These are phyloP conservation scores for Geoglossum glabrum DNA, from an alignment of 495 filamentous ascomycete genomes.

Conservation along the genomic window DNA sequence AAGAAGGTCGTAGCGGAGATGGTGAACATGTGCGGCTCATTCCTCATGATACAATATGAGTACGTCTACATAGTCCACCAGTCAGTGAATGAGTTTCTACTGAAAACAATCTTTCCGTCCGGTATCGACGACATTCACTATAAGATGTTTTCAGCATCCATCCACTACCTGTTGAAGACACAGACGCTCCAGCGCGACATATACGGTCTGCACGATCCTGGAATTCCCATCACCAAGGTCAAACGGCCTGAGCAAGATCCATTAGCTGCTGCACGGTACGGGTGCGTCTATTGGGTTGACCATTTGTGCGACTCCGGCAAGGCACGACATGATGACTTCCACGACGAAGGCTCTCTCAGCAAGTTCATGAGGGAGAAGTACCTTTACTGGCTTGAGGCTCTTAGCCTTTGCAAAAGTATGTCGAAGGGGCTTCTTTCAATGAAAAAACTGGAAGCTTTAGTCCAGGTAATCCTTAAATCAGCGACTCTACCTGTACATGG, in stretches of 20 bases:
- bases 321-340: background rate
- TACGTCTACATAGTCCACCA: background rate
- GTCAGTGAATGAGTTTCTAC: background rate
- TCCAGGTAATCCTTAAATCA: background rate
- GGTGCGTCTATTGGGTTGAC: conserved; percentile 21
- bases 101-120: background rate
- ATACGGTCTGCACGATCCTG: background rate
- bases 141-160: background rate
- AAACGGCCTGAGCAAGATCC: conserved; percentile 14
- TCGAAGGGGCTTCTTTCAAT: conserved; percentile 10
- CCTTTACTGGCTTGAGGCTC: conserved; percentile 22
- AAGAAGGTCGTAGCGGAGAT: background rate
- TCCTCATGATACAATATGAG: background rate
- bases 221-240: conserved; percentile 8
- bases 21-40: background rate
- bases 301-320: conserved; percentile 9
- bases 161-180: background rate
- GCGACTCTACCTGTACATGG: background rate
- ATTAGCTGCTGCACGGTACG: conserved; percentile 15
- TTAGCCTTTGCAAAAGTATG: conserved; percentile 16
- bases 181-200: background rate
- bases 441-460: background rate
- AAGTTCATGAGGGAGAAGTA: conserved; percentile 14
- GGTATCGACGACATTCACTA: background rate
- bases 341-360: conserved; percentile 6